Evolutionary conservation across 345 rosid genomes (phyloP).

Genomic region (Arabis hirsuta): DNA sequence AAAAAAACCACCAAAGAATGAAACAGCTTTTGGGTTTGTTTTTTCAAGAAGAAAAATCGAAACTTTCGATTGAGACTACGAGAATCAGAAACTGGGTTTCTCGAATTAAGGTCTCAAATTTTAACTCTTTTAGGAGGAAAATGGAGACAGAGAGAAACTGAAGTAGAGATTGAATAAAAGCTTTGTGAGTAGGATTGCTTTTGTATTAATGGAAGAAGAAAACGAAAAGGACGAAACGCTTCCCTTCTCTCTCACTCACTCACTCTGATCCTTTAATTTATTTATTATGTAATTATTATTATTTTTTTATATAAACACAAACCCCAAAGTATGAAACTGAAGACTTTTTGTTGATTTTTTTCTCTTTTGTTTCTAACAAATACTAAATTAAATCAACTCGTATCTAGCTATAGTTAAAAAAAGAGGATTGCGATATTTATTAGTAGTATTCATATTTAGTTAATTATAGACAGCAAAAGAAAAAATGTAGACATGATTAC

Average conservation of each 20-base stretch:
- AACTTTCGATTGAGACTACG: slow-evolving; percentile 3
- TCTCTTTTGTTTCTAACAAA: not conserved
- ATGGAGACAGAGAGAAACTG: slow-evolving; percentile 36
- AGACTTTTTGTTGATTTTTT: slow-evolving; percentile 25
- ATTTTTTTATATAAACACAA: slow-evolving; percentile 15
- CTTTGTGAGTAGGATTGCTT: slow-evolving; percentile 36
- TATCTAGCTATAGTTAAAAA: slow-evolving; percentile 17
- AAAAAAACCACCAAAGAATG: slow-evolving; percentile 12
- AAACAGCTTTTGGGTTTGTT: slow-evolving; percentile 14
- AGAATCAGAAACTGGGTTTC: slow-evolving; percentile 11
- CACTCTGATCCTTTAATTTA: slow-evolving; percentile 31
- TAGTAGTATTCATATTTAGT: not conserved
- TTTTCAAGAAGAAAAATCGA: not conserved
- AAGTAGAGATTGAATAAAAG: slow-evolving; percentile 33
- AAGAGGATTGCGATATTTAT: slow-evolving; percentile 23
- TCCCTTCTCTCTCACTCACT: slow-evolving; percentile 36
- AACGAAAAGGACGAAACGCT: slow-evolving; percentile 45
- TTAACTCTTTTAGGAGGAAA: slow-evolving; percentile 6
- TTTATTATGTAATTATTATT: slow-evolving; percentile 19
- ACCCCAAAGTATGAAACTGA: slow-evolving; percentile 41
- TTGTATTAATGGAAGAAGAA: slow-evolving; percentile 42
- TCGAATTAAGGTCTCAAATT: not conserved
- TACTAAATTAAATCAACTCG: not conserved
- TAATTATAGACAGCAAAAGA: not conserved
- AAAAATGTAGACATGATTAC: slow-evolving; percentile 11